Percentiles rank a stretch among this genome's conserved stretches.
Evolutionary conservation across 306 rosid species (phyloP).

Genomic region (Dalbergia cochinchinensis): DNA sequence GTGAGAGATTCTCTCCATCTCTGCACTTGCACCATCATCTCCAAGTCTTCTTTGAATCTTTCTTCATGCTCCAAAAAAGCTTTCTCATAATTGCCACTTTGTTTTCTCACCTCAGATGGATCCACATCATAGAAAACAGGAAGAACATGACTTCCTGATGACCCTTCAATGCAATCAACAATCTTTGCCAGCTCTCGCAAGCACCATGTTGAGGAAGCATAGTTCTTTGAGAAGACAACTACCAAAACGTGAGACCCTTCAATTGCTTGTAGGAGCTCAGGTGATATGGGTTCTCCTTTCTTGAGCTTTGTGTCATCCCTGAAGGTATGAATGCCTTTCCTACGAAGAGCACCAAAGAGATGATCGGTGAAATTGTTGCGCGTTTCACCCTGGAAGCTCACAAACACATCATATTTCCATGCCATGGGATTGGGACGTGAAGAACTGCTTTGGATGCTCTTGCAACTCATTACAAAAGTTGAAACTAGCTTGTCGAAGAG

Average conservation of each 20-base stretch:
- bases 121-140: constrained; percentile 39
- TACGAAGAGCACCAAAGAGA: not conserved
- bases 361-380: not conserved
- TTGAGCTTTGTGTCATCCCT: not conserved
- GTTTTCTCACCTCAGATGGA: constrained; percentile 46
- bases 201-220: constrained; percentile 50
- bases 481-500: too few relatives aligned
- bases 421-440: not conserved
- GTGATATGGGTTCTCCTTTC: not conserved
- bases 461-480: not conserved
- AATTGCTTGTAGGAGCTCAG: not conserved
- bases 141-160: not conserved
- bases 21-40: not conserved
- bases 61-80: constrained; percentile 31
- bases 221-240: not conserved
- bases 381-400: not conserved
- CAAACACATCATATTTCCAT: constrained; percentile 3
- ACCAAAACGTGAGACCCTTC: not conserved
- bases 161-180: not conserved
- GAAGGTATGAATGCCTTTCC: not conserved
- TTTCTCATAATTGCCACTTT: not conserved
- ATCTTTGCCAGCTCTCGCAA: constrained; percentile 38
- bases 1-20: constrained; percentile 28
- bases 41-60: not conserved
- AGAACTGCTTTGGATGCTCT: not conserved